phyloP scores from a whole-genome alignment of 345 rosid species.

The Citrus maxima region DNA sequence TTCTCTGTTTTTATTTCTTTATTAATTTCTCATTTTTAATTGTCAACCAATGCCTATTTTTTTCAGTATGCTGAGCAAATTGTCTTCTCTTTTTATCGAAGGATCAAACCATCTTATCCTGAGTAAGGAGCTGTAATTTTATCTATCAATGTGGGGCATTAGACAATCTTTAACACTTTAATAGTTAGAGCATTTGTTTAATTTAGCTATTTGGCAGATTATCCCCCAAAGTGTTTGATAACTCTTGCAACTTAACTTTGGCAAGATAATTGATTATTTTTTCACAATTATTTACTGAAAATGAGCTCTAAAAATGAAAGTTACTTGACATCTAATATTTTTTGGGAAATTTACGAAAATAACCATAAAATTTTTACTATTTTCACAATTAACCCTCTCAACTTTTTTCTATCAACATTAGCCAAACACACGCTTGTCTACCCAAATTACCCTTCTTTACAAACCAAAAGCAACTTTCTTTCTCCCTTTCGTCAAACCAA shows the following conservation, averaged over 20 bases:
- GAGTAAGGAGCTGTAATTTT: not conserved
- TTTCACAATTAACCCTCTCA: no score
- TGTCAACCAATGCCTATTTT: not conserved
- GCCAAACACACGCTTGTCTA: no score
- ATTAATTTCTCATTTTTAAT: not conserved
- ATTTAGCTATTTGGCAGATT: no score
- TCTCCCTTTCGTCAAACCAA: no score
- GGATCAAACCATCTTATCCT: not conserved
- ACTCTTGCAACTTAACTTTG: not conserved
- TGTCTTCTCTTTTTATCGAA: not conserved
- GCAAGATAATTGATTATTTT: not conserved
- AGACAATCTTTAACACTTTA: not conserved
- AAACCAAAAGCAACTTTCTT: no score
- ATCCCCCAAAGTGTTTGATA: not conserved
- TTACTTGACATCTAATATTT: not conserved
- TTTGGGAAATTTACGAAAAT: no score
- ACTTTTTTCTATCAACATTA: no score
- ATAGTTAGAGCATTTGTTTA: not conserved
- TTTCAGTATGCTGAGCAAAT: not conserved
- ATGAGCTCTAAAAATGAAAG: no score
- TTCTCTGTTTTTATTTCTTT: not conserved
- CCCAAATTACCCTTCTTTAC: no score
- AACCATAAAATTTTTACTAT: no score
- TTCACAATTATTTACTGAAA: no score
- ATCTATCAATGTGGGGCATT: not conserved